Evolutionary conservation across 768 basidiomycete genomes (phyloP).

Genomic region (Holtermanniella nyarrowii): DNA sequence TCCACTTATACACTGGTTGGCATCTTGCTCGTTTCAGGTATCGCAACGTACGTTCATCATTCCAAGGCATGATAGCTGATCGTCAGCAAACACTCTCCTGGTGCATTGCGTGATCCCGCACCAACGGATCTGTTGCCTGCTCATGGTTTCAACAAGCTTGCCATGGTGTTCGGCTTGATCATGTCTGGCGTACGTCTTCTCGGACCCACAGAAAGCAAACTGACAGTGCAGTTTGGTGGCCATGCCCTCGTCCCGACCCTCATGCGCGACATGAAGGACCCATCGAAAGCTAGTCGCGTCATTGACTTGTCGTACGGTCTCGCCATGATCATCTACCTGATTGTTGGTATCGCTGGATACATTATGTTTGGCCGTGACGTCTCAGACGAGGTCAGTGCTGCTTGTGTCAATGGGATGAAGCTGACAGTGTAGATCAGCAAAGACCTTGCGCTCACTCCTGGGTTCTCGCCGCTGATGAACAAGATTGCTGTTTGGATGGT

Average conservation of each 20-base stretch:
- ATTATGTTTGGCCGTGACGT: conserved; percentile 38
- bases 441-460: conserved; percentile 33
- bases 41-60: conserved; percentile 17
- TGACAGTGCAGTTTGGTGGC: conserved; percentile 23
- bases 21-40: conserved; percentile 33
- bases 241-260: conserved; percentile 35
- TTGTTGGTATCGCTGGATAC: conserved; percentile 32
- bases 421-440: conserved; percentile 23
- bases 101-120: conserved; percentile 29
- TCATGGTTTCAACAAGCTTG: conserved; percentile 28
- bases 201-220: not conserved
- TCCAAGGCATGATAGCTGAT: conserved; percentile 2
- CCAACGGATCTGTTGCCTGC: conserved; percentile 32
- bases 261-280: conserved; percentile 36
- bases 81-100: conserved; percentile 15
- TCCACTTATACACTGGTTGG: conserved; percentile 27
- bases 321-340: conserved; percentile 25
- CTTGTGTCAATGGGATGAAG: not conserved
- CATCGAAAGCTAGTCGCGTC: conserved; percentile 27
- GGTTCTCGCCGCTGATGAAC: conserved; percentile 30
- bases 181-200: conserved; percentile 20
- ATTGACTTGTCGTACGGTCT: conserved; percentile 30
- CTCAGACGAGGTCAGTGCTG: conserved; percentile 29
- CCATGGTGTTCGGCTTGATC: conserved; percentile 27
- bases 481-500: conserved; percentile 35